Percentiles rank a stretch among this genome's conserved stretches.
Evolutionary conservation across 192 early-diverging fungal species (phyloP).

Genomic region (Podila clonocystis): DNA sequence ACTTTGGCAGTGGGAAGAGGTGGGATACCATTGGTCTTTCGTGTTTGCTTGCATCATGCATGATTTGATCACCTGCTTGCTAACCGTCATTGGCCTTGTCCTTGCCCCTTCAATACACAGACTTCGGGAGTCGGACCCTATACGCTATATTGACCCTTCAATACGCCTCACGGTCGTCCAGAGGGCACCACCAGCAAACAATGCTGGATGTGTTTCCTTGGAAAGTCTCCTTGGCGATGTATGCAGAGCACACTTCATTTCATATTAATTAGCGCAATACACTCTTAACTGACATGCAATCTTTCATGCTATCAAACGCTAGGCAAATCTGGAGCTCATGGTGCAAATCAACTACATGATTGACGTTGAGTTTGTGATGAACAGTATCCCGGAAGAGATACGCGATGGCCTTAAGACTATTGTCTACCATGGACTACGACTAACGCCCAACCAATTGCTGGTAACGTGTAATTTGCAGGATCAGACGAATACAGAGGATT

Average conservation of each 20-base stretch:
- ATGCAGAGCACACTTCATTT: background rate
- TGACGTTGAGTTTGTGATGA: slow-evolving; percentile 33
- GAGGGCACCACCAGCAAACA: slow-evolving; percentile 6
- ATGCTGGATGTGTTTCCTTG: slow-evolving; percentile 23
- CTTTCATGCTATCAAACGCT: background rate
- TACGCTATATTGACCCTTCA: slow-evolving; percentile 23
- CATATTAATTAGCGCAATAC: background rate
- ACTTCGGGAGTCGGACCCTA: background rate
- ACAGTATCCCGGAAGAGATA: slow-evolving; percentile 12
- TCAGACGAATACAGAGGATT: background rate
- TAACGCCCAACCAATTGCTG: slow-evolving; percentile 4
- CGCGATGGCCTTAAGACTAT: slow-evolving; percentile 18
- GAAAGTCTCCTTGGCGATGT: slow-evolving; percentile 35
- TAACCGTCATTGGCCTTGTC: background rate
- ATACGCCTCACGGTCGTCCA: slow-evolving; percentile 25
- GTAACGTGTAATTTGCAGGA: slow-evolving; percentile 6
- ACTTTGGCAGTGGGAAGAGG: too few species aligned
- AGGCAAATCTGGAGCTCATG: slow-evolving; percentile 28
- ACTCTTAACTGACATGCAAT: background rate
- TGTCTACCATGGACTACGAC: slow-evolving; percentile 32
- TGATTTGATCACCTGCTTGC: background rate
- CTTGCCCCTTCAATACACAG: background rate
- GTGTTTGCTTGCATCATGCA: too few species aligned
- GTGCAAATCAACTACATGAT: slow-evolving; percentile 50
- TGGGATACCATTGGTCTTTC: too few species aligned